A percentile compares a stretch with the other conserved stretches of the same genome.
phyloP scores from a whole-genome alignment of 306 rosid species.

The peach (Prunus persica) region Prunus_persica_NCBIv2 NC_034009.1:46756001-46756500 shows the following conservation, averaged over 20 bases:
- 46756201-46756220: neutral
- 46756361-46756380: constrained; percentile 94
- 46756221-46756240: constrained; percentile 12
- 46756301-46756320: neutral
- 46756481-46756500: constrained; percentile 81
- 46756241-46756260: neutral
- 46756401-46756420: constrained; percentile 93
- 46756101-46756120: constrained; percentile 95
- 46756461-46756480: constrained; percentile 96
- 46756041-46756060: constrained; percentile 82
- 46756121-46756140: constrained; percentile 80
- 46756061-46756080: constrained; percentile 98
- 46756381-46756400: constrained; percentile 90
- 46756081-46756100: constrained; percentile 96
- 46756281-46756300: neutral
- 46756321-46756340: constrained; percentile 11
- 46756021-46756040: constrained; percentile 80
- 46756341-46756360: constrained; percentile 2
- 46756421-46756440: constrained; percentile 70
- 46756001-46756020: constrained; percentile 87
- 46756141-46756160: constrained; percentile 99
- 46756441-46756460: constrained; percentile 84
- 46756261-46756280: constrained; percentile 2
- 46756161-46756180: constrained; percentile 49
- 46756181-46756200: neutral